Percentiles rank a stretch among this genome's conserved stretches.
These are phyloP conservation scores for Haplosporangium sp. DNA, from an alignment of 371 early-diverging fungal species.

Conservation along the genomic window DNA sequence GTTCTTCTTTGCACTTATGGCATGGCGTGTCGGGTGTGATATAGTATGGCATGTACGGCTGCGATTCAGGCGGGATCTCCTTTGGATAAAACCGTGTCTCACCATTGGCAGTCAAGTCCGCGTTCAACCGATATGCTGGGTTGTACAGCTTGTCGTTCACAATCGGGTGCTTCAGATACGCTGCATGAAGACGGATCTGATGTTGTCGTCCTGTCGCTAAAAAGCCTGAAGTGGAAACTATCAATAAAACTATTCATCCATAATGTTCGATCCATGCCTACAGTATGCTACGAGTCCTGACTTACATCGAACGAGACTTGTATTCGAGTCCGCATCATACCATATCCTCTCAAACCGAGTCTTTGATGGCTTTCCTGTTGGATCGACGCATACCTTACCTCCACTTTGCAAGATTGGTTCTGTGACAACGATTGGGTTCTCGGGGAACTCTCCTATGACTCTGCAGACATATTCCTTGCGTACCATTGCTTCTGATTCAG, in stretches of 20 bases:
- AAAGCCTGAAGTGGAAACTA: slow-evolving; percentile 7
- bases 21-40: slow-evolving; percentile 30
- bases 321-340: slow-evolving; percentile 36
- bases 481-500: slow-evolving; percentile 11
- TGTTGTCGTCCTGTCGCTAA: slow-evolving; percentile 50
- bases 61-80: slow-evolving; percentile 33
- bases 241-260: neutral
- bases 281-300: neutral
- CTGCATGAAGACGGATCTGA: slow-evolving; percentile 50
- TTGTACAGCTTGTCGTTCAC: slow-evolving; percentile 49
- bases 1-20: slow-evolving; percentile 47
- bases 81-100: slow-evolving; percentile 50
- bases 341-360: slow-evolving; percentile 42
- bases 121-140: slow-evolving; percentile 17
- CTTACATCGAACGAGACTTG: slow-evolving; percentile 47
- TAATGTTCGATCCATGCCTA: no score
- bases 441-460: slow-evolving; percentile 47
- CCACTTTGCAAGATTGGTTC: slow-evolving; percentile 44
- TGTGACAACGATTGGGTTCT: slow-evolving; percentile 21
- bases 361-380: slow-evolving; percentile 45
- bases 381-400: slow-evolving; percentile 38
- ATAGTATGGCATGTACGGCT: slow-evolving; percentile 53
- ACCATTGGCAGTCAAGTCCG: slow-evolving; percentile 10
- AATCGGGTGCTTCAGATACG: slow-evolving; percentile 41
- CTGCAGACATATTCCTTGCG: slow-evolving; percentile 54